A percentile compares a stretch with the other conserved stretches of the same genome.
Evolutionary conservation across 495 filamentous ascomycete genomes (phyloP).

Genomic region (Lasiosphaeria miniovina): DNA sequence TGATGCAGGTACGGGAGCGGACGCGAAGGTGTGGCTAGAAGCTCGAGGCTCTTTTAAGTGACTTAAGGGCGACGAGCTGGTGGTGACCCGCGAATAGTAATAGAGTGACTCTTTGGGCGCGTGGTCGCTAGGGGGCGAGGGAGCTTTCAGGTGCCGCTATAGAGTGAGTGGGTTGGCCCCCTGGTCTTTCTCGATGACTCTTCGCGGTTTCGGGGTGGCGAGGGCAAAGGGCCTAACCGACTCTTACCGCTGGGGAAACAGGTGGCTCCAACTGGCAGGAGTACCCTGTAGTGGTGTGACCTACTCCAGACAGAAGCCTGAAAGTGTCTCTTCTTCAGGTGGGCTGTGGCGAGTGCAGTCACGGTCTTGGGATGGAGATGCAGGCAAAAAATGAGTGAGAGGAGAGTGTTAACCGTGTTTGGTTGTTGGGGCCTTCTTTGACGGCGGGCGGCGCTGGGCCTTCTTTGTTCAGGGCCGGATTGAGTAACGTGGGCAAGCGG

Average conservation of each 20-base stretch:
- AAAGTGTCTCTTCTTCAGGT: constrained; percentile 32
- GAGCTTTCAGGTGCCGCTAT: constrained; percentile 22
- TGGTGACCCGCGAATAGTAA: constrained; percentile 20
- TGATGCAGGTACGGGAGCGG: constrained; percentile 20
- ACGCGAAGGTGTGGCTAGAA: constrained; percentile 18
- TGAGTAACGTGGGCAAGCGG: constrained; percentile 1
- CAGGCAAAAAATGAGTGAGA: constrained; percentile 16
- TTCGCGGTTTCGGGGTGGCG: constrained; percentile 37
- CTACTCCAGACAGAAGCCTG: constrained; percentile 32
- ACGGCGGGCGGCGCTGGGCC: not conserved
- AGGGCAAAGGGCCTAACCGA: constrained; percentile 30
- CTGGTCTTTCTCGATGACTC: constrained; percentile 46
- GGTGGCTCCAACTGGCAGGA: constrained; percentile 46
- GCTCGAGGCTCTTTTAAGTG: constrained; percentile 9
- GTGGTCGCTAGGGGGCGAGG: constrained; percentile 34
- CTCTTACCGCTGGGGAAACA: constrained; percentile 41
- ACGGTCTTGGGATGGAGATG: constrained; percentile 10
- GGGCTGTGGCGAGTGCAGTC: constrained; percentile 31
- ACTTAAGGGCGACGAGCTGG: constrained; percentile 11
- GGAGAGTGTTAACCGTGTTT: constrained; percentile 11
- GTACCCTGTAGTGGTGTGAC: constrained; percentile 31
- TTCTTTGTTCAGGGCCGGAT: constrained; percentile 7
- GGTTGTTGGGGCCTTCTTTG: constrained; percentile 12
- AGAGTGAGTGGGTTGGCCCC: constrained; percentile 23
- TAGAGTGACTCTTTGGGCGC: constrained; percentile 39